Base-by-base conservation (phyloP, 129 eudicot species). In the Flaveria bidentis region DNA sequence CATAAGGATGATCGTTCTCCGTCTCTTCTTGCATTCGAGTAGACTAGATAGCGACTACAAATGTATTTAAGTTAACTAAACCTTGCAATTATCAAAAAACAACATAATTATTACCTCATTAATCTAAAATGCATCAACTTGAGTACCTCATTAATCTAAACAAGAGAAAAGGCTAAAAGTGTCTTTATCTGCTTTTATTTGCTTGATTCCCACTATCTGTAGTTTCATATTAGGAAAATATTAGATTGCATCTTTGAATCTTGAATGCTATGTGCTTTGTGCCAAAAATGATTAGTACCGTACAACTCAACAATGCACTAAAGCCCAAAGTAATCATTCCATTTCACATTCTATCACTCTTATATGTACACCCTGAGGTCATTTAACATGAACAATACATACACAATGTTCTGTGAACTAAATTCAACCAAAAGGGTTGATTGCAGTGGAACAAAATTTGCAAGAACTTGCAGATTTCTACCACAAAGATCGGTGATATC, bases 381-480 rank as follows among this genome's bases (percentile, higher is more conserved):
- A 28, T 73, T 80, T 55, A 49, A 2, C 53, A 13, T 49, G 4
- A 61, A 30, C 11, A 28, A 44, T 22, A 20, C 17, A 5, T n/a
- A 18, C 18, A 45, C 76, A n/a, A 68, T 75, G 65, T 52, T 74
- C 49, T 17, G 75, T 69, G 85, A 85, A 67, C 72, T 42, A 26
- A 79, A 52, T 25, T 58, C 80, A 3, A 33, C 64, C 28, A 79
- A 66, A 84, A 79, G 18, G 42, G 75, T 5, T 63, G 77, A 63
- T 9, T 61, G 69, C 14, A 67, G 78, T 42, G 71, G 80, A 22
- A 49, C 71, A 28, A 74, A 65, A 57, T 42, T 64, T 65, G 39
- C 85, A n/a, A 68, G 72, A 16, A 82, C 80, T 67, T 87, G 92
- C 57, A 56, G 84, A 52, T 73, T 87, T 83, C 75, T 84, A 46